Conservation (phyloP, 805 yeast species). For the Saccharomycopsis sp. region DNA sequence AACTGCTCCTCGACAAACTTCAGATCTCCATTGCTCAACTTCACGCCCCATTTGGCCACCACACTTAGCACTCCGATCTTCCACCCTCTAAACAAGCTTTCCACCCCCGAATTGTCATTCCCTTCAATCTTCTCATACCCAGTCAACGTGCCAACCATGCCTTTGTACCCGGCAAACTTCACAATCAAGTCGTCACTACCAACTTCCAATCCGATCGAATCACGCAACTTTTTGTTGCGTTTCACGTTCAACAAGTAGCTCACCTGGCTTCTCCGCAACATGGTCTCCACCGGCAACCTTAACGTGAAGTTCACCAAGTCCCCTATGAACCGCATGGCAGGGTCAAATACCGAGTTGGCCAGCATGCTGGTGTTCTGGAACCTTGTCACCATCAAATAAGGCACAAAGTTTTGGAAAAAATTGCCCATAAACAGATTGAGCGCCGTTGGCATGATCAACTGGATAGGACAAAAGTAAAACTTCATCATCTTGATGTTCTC, state of each 20-base stretch:
- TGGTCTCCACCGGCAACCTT: constrained; percentile 79
- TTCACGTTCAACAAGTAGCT: constrained; percentile 39
- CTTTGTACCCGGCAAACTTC: constrained; percentile 45
- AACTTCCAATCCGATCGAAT: constrained; percentile 34
- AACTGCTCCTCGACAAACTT: constrained; percentile 3
- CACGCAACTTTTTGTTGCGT: constrained; percentile 29
- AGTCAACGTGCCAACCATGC: constrained; percentile 46
- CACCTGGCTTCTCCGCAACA: constrained; percentile 77
- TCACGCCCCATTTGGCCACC: constrained; percentile 79
- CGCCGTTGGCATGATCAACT: constrained; percentile 57
- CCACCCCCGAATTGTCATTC: constrained; percentile 37
- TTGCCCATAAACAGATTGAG: constrained; percentile 52
- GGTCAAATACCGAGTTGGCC: constrained; percentile 50
- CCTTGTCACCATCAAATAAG: constrained; percentile 48
- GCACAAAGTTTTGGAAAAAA: constrained; percentile 58
- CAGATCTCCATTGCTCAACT: neutral
- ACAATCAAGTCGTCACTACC: constrained; percentile 46
- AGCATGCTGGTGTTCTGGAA: constrained; percentile 54
- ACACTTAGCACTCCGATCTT: constrained; percentile 72
- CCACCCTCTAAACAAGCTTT: constrained; percentile 81
- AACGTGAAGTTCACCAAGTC: constrained; percentile 61
- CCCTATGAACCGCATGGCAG: constrained; percentile 45
- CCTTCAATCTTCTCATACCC: constrained; percentile 28
- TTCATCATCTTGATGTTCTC: constrained; percentile 49
- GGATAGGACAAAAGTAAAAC: constrained; percentile 44